Base-by-base conservation (phyloP, 345 rosid species). In the Brassica rapa region DNA sequence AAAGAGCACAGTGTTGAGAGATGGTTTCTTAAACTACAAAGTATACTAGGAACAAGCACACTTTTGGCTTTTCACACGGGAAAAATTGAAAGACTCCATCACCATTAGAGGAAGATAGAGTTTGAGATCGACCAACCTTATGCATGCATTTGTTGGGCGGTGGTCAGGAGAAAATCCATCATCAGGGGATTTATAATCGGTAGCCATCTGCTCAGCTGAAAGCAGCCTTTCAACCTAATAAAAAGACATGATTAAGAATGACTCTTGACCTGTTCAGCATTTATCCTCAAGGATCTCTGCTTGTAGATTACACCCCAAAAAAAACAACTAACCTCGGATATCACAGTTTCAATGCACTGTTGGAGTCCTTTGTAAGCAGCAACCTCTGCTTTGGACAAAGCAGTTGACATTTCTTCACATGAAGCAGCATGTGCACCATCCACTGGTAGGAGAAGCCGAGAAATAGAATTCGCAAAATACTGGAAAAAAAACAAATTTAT, bases 361-460 rank as follows among this genome's bases (percentile, higher is more conserved):
- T 93, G 99, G 81, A 95, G 98, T 85, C 99, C 99, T 84, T 89
- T 95, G 83, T 93, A 89, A 75, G 98, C 98, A 84, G 99, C 98
- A 81, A 86, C 84, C 83, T 95, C 99, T n/a, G 99, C 99, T 81
- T 90, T 92, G 72, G 98, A 88, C 93, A 95, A 87, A 74, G 99
- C 96, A 29, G 92, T 85, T 63, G 98, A 92, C 99, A 95, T 95
- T 89, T 95, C 98, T 90, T 95, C 99, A 73, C 98, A 93, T 56
- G 98, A 89, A 83, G 97, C 91, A 77, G 97, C 93, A 85, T 95
- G 98, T 60, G 99, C 97, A 75, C 97, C 97, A 75, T 96, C 99
- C 76, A 96, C 99, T 33, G 98, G 97, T 70, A 96, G 88, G 83
- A 93, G 87, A 68, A 96, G 97, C 68, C 99, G 86, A 70, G 99